Evolutionary conservation across 208 protist species (phyloP).

Genomic region (Trypanosoma platydactyli): DNA sequence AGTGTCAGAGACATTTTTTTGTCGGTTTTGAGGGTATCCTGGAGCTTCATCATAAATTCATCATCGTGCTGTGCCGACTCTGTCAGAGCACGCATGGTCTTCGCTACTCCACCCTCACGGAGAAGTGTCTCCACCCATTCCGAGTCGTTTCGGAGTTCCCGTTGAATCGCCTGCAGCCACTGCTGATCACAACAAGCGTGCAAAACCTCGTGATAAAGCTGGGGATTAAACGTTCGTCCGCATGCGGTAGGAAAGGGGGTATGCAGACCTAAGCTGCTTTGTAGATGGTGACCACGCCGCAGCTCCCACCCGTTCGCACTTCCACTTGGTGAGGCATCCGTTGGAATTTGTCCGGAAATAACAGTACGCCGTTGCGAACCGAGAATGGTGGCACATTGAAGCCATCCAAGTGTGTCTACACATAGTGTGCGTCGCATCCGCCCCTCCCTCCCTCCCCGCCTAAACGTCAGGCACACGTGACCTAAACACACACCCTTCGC

Average conservation of each 20-base stretch:
- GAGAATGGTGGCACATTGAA: neutral
- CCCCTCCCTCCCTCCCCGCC: neutral
- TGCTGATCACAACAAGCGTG: constrained; percentile 85
- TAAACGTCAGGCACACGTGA: too few relatives aligned
- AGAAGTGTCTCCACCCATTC: constrained; percentile 79
- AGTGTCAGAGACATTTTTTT: constrained; percentile 74
- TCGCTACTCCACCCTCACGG: constrained; percentile 67
- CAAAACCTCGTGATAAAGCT: constrained; percentile 80
- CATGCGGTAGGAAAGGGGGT: constrained; percentile 68
- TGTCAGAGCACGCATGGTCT: constrained; percentile 60
- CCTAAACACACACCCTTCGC: too few relatives aligned
- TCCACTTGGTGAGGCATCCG: constrained; percentile 25
- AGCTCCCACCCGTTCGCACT: constrained; percentile 44
- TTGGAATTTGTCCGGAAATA: constrained; percentile 61
- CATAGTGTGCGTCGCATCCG: constrained; percentile 18
- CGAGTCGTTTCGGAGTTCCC: constrained; percentile 60
- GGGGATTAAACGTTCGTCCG: constrained; percentile 76
- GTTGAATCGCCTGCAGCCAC: constrained; percentile 86
- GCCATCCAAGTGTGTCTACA: neutral
- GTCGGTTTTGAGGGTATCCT: constrained; percentile 69
- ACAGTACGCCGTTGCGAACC: constrained; percentile 31
- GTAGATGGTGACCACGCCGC: constrained; percentile 71
- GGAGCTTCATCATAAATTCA: constrained; percentile 80
- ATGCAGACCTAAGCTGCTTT: constrained; percentile 74
- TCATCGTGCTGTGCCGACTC: constrained; percentile 70